These are phyloP conservation scores for Diutina mesorugosa DNA, from an alignment of 1,139 yeast genomes.

Conservation along the genomic window DNA sequence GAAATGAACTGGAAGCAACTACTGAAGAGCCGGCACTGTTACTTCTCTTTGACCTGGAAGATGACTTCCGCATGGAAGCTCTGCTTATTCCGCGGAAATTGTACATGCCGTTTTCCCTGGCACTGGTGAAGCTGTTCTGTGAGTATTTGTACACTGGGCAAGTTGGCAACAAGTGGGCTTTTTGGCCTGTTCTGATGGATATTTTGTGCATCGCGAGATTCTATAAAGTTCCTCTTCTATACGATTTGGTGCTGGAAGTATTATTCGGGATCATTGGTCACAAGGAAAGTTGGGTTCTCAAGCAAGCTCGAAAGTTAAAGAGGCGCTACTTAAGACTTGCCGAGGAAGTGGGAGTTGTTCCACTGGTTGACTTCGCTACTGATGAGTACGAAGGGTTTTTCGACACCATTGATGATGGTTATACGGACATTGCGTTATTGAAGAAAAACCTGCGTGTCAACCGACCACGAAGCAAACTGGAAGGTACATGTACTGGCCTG, in stretches of 20 bases:
- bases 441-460: constrained; percentile 24
- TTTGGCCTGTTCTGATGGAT: constrained; percentile 56
- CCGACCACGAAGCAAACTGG: constrained; percentile 8
- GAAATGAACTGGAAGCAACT: constrained; percentile 16
- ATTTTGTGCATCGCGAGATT: constrained; percentile 47
- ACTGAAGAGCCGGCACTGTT: neutral
- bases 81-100: constrained; percentile 52
- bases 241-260: constrained; percentile 56
- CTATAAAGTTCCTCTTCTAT: constrained; percentile 54
- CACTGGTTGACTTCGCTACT: constrained; percentile 16
- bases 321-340: constrained; percentile 15
- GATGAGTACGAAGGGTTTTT: constrained; percentile 34
- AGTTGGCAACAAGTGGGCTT: constrained; percentile 58
- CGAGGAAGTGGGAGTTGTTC: constrained; percentile 8
- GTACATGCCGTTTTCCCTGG: constrained; percentile 53
- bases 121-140: constrained; percentile 49
- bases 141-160: constrained; percentile 72
- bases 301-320: constrained; percentile 24
- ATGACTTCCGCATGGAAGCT: constrained; percentile 34
- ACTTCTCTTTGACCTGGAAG: neutral
- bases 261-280: constrained; percentile 57
- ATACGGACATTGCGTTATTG: constrained; percentile 41
- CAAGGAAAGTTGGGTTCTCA: constrained; percentile 41
- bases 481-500: neutral
- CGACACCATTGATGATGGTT: constrained; percentile 48